Evolutionary conservation across 2,329 filamentous ascomycete genomes (phyloP).

Genomic region (Colletotrichum sublineola): DNA sequence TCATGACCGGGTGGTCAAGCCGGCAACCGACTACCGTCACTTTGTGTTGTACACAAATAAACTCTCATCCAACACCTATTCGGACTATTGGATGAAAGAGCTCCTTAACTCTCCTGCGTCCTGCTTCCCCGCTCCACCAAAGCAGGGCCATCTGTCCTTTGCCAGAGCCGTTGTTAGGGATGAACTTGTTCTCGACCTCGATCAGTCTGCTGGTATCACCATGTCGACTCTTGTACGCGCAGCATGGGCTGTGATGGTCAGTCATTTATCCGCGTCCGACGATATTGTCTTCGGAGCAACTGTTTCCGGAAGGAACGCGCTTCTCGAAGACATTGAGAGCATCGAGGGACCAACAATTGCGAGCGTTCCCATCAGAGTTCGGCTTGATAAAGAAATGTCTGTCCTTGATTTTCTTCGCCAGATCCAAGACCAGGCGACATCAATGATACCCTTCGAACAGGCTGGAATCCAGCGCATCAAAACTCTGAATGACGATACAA

Average conservation of each 20-base stretch:
- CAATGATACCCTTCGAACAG: conserved; percentile 47
- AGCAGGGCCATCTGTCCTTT: conserved; percentile 8
- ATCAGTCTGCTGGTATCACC: conserved; percentile 16
- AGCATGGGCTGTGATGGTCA: conserved; percentile 52
- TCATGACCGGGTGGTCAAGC: background rate
- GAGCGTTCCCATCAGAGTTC: conserved; percentile 48
- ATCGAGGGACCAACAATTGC: conserved; percentile 50
- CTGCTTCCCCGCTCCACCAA: background rate
- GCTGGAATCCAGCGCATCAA: conserved; percentile 44
- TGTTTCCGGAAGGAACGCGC: conserved; percentile 48
- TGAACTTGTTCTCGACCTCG: conserved; percentile 1
- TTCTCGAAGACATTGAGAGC: conserved; percentile 46
- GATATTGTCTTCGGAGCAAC: conserved; percentile 48
- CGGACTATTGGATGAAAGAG: conserved; percentile 16
- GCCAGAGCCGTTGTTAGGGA: conserved; percentile 27
- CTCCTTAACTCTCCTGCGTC: background rate
- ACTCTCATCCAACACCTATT: background rate
- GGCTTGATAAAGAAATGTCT: conserved; percentile 26
- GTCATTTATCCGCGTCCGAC: conserved; percentile 50
- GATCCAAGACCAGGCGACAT: conserved; percentile 40
- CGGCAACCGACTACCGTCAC: conserved; percentile 16
- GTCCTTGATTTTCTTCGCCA: conserved; percentile 28
- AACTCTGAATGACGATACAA: conserved; percentile 38
- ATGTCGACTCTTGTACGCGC: conserved; percentile 46
- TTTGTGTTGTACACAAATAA: conserved; percentile 15